Percentiles rank a stretch among this genome's conserved stretches.
These are phyloP conservation scores for Blepharisma undulans DNA, from an alignment of 169 alveolate genomes.

Conservation along the genomic window DNA sequence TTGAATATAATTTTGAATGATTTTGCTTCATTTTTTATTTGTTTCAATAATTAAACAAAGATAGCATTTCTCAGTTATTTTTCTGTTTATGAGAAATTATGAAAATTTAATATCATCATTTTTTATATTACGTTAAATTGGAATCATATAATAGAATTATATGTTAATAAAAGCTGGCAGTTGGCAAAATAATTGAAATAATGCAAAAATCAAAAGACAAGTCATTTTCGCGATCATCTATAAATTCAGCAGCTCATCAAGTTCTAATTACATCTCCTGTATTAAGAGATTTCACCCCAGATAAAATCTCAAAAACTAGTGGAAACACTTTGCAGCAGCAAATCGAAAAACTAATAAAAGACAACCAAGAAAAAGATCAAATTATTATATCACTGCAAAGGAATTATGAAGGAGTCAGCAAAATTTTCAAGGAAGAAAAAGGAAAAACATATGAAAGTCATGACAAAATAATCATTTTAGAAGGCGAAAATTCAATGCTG, in stretches of 20 bases:
- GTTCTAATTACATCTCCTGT: neutral
- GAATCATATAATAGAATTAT: neutral
- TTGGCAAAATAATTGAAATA: neutral
- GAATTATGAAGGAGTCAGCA: neutral
- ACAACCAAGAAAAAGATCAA: neutral
- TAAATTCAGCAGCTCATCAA: constrained; percentile 10
- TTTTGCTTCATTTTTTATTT: neutral
- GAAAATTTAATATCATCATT: neutral
- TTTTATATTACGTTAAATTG: neutral
- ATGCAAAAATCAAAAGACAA: constrained; percentile 4
- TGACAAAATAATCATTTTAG: neutral
- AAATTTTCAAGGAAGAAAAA: constrained; percentile 24
- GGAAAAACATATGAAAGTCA: neutral
- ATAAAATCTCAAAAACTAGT: neutral
- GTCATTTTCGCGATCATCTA: neutral
- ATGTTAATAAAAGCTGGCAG: neutral
- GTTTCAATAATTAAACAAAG: neutral
- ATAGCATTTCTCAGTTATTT: neutral
- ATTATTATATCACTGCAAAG: neutral
- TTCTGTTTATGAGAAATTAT: neutral
- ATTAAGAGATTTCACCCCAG: neutral
- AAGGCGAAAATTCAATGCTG: constrained; percentile 7
- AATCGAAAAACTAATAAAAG: neutral
- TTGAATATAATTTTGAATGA: neutral
- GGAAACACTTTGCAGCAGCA: neutral